Evolutionary conservation across 2,329 filamentous ascomycete genomes (phyloP).

Genomic region (Bertia moriformis): DNA sequence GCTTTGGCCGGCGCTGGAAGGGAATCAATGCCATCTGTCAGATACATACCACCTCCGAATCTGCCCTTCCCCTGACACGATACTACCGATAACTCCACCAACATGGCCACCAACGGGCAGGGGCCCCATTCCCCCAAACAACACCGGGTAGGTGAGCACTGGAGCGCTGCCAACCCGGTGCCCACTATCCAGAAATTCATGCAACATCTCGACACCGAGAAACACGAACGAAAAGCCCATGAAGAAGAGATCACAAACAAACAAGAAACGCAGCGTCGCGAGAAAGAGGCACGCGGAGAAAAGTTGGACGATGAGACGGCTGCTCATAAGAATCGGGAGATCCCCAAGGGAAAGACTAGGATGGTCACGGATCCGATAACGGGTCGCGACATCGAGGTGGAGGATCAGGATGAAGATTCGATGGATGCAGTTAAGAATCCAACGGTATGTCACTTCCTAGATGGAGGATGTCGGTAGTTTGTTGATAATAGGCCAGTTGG

Average conservation of each 20-base stretch:
- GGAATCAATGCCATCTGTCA: no score
- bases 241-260: neutral
- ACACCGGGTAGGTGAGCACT: slow-evolving; percentile 1
- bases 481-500: neutral
- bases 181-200: slow-evolving; percentile 1
- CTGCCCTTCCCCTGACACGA: no score
- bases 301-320: neutral
- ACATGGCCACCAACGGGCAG: no score
- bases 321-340: neutral
- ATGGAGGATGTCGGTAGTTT: no score
- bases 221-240: neutral
- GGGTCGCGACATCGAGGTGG: neutral
- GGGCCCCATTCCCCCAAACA: neutral
- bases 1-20: no score
- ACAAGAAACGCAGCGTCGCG: neutral
- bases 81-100: no score
- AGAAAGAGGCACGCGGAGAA: neutral
- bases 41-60: no score
- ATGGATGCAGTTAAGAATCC: neutral
- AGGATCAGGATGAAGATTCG: neutral
- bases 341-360: neutral
- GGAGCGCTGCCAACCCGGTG: neutral
- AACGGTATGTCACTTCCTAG: neutral
- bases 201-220: neutral
- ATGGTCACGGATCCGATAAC: neutral